phyloP scores from a whole-genome alignment of 345 rosid species.

The Acer negundo region DNA sequence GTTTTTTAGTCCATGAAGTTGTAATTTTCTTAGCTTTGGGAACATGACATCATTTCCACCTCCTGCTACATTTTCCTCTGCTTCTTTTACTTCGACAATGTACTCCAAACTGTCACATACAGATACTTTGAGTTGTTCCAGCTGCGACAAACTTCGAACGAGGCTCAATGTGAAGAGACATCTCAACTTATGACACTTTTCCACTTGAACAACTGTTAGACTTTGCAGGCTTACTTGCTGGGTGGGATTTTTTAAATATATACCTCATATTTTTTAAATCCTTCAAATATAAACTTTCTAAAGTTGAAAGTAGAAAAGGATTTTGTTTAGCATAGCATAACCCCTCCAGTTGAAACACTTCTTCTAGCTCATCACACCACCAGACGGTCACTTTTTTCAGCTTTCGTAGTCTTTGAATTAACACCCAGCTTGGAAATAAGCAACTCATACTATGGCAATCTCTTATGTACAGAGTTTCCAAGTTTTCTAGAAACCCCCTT shows the following conservation, averaged over 20 bases:
- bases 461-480: not conserved
- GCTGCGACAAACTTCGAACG: constrained; percentile 5
- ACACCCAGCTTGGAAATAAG: constrained; percentile 2
- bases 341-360: constrained; percentile 18
- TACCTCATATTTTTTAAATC: not conserved
- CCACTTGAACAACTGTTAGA: not conserved
- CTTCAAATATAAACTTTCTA: not conserved
- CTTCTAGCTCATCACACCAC: not conserved
- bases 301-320: not conserved
- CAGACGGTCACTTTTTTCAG: not conserved
- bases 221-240: not conserved
- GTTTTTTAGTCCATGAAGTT: not conserved
- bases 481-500: constrained; percentile 10
- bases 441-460: not conserved
- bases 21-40: not conserved
- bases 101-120: not conserved
- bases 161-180: not conserved
- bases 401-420: constrained; percentile 11
- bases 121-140: not conserved
- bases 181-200: not conserved
- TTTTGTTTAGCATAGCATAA: not conserved
- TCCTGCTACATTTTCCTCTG: not conserved
- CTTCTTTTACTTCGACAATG: not conserved
- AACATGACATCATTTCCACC: not conserved
- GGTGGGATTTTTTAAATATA: constrained; percentile 17